Evolutionary conservation across 148 eudicot species (phyloP).

Genomic region (Rhododendron williamsianum): DNA sequence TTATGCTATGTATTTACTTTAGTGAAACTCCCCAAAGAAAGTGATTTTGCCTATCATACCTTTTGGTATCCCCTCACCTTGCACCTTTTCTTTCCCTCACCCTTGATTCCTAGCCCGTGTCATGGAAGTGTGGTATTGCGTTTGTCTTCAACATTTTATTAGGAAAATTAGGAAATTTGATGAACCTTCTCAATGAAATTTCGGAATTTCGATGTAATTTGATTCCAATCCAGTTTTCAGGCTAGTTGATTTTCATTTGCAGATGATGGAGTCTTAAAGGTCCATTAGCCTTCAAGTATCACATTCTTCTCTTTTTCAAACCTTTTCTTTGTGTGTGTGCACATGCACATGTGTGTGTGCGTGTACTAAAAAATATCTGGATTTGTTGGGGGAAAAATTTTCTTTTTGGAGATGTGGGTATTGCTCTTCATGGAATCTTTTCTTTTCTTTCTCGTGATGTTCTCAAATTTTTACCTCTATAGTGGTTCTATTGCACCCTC

Average conservation of each 20-base stretch:
- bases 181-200: not conserved
- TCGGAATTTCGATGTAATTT: not conserved
- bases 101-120: not conserved
- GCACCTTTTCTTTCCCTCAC: not conserved
- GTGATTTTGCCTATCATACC: not conserved
- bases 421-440: not conserved
- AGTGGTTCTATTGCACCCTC: not conserved
- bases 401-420: not conserved
- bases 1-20: not conserved
- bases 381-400: not conserved
- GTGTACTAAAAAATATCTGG: not conserved
- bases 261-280: not conserved
- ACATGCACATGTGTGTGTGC: not conserved
- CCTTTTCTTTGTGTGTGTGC: not conserved
- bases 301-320: not conserved
- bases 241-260: not conserved
- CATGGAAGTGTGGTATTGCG: not conserved
- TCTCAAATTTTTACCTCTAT: not conserved
- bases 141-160: not conserved
- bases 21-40: not conserved
- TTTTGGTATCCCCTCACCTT: not conserved
- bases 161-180: not conserved
- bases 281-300: not conserved
- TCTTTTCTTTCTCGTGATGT: not conserved
- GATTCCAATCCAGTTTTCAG: not conserved